A percentile compares a stretch with the other conserved stretches of the same genome.
phyloP scores from a whole-genome alignment of 1,284 basidiomycete genomes.

The Xanthoconium separans region DNA sequence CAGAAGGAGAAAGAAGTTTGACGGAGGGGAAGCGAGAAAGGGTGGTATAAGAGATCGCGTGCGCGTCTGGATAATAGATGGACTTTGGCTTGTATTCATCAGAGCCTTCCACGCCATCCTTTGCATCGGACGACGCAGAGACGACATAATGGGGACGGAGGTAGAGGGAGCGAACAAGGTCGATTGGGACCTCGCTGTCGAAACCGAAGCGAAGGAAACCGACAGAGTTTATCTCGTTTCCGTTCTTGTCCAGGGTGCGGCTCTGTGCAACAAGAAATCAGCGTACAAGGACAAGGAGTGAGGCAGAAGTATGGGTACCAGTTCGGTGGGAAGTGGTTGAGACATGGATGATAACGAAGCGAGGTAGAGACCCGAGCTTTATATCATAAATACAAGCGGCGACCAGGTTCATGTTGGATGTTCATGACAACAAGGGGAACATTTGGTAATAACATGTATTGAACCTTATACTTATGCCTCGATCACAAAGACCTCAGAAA shows the following conservation, averaged over 20 bases:
- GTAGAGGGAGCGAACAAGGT: constrained; percentile 81
- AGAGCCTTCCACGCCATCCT: constrained; percentile 33
- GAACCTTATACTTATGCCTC: constrained; percentile 51
- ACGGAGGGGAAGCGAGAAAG: constrained; percentile 91
- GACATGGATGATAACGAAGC: constrained; percentile 19
- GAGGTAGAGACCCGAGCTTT: no score
- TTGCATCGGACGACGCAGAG: constrained; percentile 41
- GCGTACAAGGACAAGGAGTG: constrained; percentile 1
- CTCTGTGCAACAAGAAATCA: constrained; percentile 40
- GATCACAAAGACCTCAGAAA: constrained; percentile 53
- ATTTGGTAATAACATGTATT: no score
- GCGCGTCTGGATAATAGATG: constrained; percentile 74
- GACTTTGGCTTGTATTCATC: constrained; percentile 73
- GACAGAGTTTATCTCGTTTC: constrained; percentile 73
- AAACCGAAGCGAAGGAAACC: constrained; percentile 86
- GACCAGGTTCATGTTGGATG: no score
- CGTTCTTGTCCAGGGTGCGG: constrained; percentile 68
- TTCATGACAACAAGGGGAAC: no score
- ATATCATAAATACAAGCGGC: no score
- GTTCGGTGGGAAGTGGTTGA: constrained; percentile 18
- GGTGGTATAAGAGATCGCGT: constrained; percentile 88
- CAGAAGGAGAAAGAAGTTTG: constrained; percentile 73
- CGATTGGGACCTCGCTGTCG: constrained; percentile 78
- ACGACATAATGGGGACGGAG: constrained; percentile 77
- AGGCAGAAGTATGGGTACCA: constrained; percentile 11